Conservation (phyloP, 1,284 basidiomycete species). For the Phlebopus sp. region DNA sequence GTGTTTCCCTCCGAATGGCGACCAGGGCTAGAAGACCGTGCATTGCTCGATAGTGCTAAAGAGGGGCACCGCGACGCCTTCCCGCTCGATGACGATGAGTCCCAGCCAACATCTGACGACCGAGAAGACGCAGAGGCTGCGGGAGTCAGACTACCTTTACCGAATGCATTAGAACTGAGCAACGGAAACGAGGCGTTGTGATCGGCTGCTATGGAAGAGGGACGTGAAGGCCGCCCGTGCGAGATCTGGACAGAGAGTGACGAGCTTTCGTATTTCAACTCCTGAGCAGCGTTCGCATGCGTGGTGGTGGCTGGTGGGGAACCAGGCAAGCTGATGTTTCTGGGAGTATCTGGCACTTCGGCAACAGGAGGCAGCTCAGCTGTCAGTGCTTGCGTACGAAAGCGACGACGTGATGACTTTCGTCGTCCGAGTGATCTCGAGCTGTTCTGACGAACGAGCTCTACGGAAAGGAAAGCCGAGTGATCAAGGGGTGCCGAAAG, state of each 20-base stretch:
- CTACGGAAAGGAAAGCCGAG: background rate
- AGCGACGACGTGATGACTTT: constrained; percentile 11
- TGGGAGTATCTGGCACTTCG: constrained; percentile 19
- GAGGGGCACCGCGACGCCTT: constrained; percentile 29
- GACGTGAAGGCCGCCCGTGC: constrained; percentile 8
- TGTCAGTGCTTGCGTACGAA: constrained; percentile 1
- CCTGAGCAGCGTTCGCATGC: background rate
- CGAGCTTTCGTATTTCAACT: background rate
- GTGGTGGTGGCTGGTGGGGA: constrained; percentile 6
- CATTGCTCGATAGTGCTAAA: constrained; percentile 21
- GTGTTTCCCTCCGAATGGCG: constrained; percentile 12
- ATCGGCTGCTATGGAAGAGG: constrained; percentile 9
- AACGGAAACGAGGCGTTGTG: constrained; percentile 14
- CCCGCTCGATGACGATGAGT: constrained; percentile 19
- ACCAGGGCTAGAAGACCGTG: constrained; percentile 11
- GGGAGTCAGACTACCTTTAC: constrained; percentile 15
- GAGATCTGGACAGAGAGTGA: constrained; percentile 17
- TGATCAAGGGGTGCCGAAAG: constrained; percentile 23
- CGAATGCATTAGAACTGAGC: constrained; percentile 28
- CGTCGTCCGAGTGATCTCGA: constrained; percentile 2
- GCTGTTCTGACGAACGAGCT: constrained; percentile 2
- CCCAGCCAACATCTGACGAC: constrained; percentile 13
- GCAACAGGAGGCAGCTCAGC: constrained; percentile 17
- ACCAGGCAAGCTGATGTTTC: background rate
- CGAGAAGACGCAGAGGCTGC: constrained; percentile 13